Evolutionary conservation across 2,329 filamentous ascomycete species (phyloP), one percentile per base, ranked within the genome.

Genomic region (Fusarium goolgardi): DNA sequence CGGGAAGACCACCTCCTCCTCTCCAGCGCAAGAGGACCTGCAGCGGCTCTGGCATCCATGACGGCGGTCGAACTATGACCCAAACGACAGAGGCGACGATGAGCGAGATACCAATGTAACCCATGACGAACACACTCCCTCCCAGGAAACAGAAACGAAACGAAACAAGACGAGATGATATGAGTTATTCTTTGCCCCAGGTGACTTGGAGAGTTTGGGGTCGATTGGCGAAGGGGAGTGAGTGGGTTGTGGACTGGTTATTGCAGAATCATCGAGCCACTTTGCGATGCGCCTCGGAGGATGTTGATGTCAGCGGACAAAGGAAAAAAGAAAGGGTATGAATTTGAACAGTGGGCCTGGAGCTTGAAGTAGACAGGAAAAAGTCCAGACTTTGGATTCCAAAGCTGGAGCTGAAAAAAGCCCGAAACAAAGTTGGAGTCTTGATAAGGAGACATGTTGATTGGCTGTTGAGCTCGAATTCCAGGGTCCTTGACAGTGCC

Each of bases 81-180:
- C 84, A 86, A 45, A 89, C 82, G 56, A 90, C 78, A 1, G 88
- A 88, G 43, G 84, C 88, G 67, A 90, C 76, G 71, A 90, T 81
- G 66, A 91, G 80, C n/a, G 88, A 88, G 66, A 90, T 77, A 67
- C 86, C 88, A 65, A 90, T 71, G 71, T 88, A 76, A 66, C 81
- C 85, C 86, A 89, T 89, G 54, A 53, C 49, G 54, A 67, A 67
- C 40, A 62, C 56, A 27, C 37, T 27, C 45, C 20, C n/a, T 20
- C 32, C 18, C 16, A 21, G 18, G 11, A 31, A 31, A 49, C n/a
- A 62, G 16, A 25, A 39, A 18, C 41, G 43, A 52, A 45, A 45
- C 43, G 40, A 44, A 23, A 54, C 21, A 37, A 25, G n/a, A 52
- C 10, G 50, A 44, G 59, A 59, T 37, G 45, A 55, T 18, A 11